These are phyloP conservation scores for Lentinula novae-zelandiae DNA, from an alignment of 1,284 basidiomycete species.

Conservation along the genomic window DNA sequence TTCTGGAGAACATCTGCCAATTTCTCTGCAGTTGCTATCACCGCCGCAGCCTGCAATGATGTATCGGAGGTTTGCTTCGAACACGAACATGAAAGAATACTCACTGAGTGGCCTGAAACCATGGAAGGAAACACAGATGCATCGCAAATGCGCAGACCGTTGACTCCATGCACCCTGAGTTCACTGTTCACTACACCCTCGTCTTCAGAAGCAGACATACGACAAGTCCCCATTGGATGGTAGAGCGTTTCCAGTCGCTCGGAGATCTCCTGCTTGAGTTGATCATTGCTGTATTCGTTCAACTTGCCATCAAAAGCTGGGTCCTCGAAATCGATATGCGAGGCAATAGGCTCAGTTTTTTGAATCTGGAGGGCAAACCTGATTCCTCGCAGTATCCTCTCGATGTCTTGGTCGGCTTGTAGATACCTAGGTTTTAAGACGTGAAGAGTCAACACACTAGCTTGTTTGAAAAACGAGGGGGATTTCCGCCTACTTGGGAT, in stretches of 20 bases:
- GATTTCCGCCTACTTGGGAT: slow-evolving; percentile 34
- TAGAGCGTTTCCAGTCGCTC: slow-evolving; percentile 44
- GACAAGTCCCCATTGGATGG: slow-evolving; percentile 49
- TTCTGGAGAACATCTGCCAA: not conserved
- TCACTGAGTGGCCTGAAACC: slow-evolving; percentile 62
- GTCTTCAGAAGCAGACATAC: slow-evolving; percentile 40
- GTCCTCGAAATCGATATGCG: slow-evolving; percentile 37
- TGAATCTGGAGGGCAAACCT: slow-evolving; percentile 47
- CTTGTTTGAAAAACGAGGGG: not conserved
- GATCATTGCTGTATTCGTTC: slow-evolving; percentile 36
- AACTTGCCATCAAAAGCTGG: slow-evolving; percentile 41
- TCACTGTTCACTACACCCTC: slow-evolving; percentile 21
- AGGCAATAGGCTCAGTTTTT: slow-evolving; percentile 45
- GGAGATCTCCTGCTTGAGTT: slow-evolving; percentile 41
- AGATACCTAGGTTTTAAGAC: slow-evolving; percentile 44
- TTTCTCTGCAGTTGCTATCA: slow-evolving; percentile 1
- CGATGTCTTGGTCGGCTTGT: slow-evolving; percentile 51
- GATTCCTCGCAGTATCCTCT: slow-evolving; percentile 51
- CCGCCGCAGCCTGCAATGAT: not conserved
- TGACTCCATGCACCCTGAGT: slow-evolving; percentile 20
- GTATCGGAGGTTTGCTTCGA: not conserved
- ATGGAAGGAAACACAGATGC: slow-evolving; percentile 58
- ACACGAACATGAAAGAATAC: slow-evolving; percentile 18
- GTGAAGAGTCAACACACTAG: not conserved
- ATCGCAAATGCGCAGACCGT: slow-evolving; percentile 30